phyloP scores from a whole-genome alignment of 164 flowering plant genomes.

The Vitis amurensis region DNA sequence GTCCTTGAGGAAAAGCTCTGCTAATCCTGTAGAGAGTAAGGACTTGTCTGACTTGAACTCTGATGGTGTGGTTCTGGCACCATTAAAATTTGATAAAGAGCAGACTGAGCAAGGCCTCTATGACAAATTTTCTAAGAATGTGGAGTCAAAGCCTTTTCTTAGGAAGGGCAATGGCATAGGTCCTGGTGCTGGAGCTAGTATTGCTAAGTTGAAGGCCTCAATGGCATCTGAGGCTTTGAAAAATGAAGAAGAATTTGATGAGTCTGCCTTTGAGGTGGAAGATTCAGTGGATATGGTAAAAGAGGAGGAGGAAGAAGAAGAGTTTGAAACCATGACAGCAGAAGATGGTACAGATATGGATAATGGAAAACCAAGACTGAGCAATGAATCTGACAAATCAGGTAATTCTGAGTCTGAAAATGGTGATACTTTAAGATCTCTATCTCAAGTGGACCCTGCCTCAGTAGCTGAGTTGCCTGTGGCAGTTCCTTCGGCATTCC shows the following conservation, averaged over 20 bases:
- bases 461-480: constrained; percentile 56
- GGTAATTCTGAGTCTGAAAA: constrained; percentile 60
- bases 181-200: constrained; percentile 48
- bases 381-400: constrained; percentile 57
- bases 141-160: constrained; percentile 57
- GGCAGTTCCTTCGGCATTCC: constrained; percentile 43
- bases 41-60: constrained; percentile 46
- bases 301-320: constrained; percentile 54
- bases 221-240: constrained; percentile 36
- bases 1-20: constrained; percentile 56
- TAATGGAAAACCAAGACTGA: constrained; percentile 42
- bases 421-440: constrained; percentile 48
- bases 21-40: constrained; percentile 48
- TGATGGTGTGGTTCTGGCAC: constrained; percentile 47
- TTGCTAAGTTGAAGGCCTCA: constrained; percentile 54
- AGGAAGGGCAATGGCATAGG: constrained; percentile 69
- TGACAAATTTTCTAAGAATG: constrained; percentile 33
- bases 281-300: constrained; percentile 36
- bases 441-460: constrained; percentile 53
- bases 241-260: constrained; percentile 50
- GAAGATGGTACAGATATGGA: constrained; percentile 41
- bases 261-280: constrained; percentile 44
- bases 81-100: constrained; percentile 50
- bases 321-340: constrained; percentile 32
- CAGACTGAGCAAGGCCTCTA: constrained; percentile 37